These are phyloP conservation scores for Vicia faba DNA, from an alignment of 306 rosid genomes.

Conservation along the genomic window DNA sequence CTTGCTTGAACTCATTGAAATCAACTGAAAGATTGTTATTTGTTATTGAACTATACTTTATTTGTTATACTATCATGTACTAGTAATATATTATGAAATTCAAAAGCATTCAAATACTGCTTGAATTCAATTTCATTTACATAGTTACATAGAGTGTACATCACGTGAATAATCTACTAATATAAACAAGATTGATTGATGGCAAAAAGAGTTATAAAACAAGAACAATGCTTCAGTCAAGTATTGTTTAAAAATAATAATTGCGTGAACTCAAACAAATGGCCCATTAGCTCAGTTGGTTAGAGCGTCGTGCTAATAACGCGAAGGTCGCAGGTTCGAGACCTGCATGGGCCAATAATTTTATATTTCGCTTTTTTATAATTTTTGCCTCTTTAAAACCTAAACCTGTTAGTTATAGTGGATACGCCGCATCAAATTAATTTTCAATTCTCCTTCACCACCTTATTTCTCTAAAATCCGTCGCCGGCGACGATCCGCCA, in stretches of 20 bases:
- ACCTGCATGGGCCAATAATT: slow-evolving; percentile 41
- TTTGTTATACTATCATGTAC: neutral
- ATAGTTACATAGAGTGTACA: neutral
- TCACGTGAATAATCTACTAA: neutral
- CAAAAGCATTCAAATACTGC: neutral
- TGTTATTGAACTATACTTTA: neutral
- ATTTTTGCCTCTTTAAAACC: neutral
- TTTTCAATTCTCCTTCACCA: too few species aligned
- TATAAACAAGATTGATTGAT: neutral
- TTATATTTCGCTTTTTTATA: too few species aligned
- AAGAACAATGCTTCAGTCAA: too few species aligned
- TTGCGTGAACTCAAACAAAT: too few species aligned
- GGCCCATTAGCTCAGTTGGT: slow-evolving; percentile 42
- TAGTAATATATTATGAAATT: neutral
- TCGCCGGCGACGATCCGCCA: too few species aligned
- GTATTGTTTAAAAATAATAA: too few species aligned
- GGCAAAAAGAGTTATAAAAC: too few species aligned
- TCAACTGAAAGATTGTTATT: slow-evolving; percentile 28
- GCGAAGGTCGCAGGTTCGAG: slow-evolving; percentile 42
- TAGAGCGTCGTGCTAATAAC: slow-evolving; percentile 45
- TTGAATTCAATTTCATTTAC: neutral
- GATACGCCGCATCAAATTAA: too few species aligned
- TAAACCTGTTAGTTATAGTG: neutral
- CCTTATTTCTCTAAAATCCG: too few species aligned
- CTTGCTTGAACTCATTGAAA: slow-evolving; percentile 47